Conservation (phyloP, 345 rosid genomes). For the Odontarrhena argentea region DNA sequence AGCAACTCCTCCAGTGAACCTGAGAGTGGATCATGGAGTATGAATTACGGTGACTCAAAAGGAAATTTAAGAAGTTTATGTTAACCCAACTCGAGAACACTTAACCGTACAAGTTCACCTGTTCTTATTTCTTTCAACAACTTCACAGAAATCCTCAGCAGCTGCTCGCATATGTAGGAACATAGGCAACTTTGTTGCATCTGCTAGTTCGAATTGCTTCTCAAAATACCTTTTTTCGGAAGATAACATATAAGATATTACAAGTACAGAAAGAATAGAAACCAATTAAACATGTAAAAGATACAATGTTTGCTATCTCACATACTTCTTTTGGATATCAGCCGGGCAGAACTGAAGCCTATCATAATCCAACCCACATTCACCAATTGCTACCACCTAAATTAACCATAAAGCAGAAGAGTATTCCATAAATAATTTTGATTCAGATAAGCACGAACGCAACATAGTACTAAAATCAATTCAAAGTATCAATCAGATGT, state of each 20-base stretch:
- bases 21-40: constrained; percentile 26
- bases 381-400: constrained; percentile 94
- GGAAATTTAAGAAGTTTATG: background rate
- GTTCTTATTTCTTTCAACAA: constrained; percentile 62
- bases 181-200: constrained; percentile 90
- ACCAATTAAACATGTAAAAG: constrained; percentile 12
- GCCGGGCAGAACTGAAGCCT: constrained; percentile 90
- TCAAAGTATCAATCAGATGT: background rate
- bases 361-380: constrained; percentile 97
- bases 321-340: constrained; percentile 84
- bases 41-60: background rate
- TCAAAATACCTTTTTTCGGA: constrained; percentile 65
- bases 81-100: background rate
- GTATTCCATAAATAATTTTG: background rate
- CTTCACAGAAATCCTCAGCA: constrained; percentile 83
- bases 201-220: constrained; percentile 95
- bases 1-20: constrained; percentile 80
- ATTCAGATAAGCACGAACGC: background rate
- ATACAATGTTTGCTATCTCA: constrained; percentile 20
- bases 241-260: constrained; percentile 11
- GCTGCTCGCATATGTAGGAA: constrained; percentile 98
- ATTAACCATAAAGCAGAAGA: background rate
- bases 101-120: constrained; percentile 50
- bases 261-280: constrained; percentile 8
- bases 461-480: background rate